Evolutionary conservation across 176 grass and related monocot species (phyloP), one percentile per base, ranked within the genome.

Genomic region (Avena atlantica): DNA sequence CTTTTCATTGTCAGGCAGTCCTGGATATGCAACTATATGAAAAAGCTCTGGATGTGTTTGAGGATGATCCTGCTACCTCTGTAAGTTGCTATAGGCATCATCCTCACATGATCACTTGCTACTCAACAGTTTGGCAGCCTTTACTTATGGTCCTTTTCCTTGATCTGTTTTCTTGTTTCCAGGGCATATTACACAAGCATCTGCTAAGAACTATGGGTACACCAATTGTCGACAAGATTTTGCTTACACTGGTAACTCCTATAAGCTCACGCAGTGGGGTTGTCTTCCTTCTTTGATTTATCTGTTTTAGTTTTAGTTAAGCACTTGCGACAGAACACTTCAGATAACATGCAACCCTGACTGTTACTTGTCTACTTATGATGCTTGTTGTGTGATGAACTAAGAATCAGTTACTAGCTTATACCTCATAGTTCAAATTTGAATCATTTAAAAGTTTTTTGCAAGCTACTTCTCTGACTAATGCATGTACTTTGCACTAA

Each of bases 171-270:
- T 80, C 58, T 86, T 57, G 64, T 84, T 86, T 72, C 25, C 80
- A 98, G 96, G 81, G 74, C 71, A 93, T 96, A 74, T 84, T 98
- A 87, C 92, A 95, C 88, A 98, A 95, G 85, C 92, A 98, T 94
- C 89, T 98, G 27, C 84, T 98, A 60, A 92, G 85, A 88, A 96
- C 88, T 79, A 84, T 94, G 92, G 96, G 90, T 76, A 70, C 80
- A 89, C 86, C 87, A 74, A 74, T 94, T 76, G 92, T 89, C 50
- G 92, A 96, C 85, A 96, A 88, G 81, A 72, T 98, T 86, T 91
- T 98, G 27, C 66, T 79, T 67, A 89, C 89, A 70, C 89, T 98
- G 88, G 96, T 98, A 90, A 90, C 20, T 74, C 63, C 76, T 88
- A 37, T 75, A 15, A 23, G 48, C 29, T 31, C 64, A 57, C 12